These are phyloP conservation scores for Cucumis cinereus DNA, from an alignment of 306 rosid genomes.

Conservation along the genomic window DNA sequence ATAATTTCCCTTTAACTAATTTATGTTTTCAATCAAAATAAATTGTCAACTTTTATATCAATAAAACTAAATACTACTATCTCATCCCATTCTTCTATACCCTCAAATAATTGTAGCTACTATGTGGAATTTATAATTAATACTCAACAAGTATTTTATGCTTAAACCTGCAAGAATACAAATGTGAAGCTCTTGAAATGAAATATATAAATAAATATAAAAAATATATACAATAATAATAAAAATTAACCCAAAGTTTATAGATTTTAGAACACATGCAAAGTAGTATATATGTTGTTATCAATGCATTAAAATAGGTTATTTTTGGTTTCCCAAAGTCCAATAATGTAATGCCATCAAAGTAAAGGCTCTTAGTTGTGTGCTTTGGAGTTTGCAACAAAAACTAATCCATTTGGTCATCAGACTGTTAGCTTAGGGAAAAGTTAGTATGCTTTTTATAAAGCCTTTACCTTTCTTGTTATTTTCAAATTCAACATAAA, in stretches of 20 bases:
- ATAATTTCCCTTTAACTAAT: too few relatives aligned
- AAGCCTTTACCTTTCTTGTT: neutral
- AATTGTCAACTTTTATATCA: neutral
- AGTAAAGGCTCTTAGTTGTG: neutral
- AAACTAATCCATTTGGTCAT: neutral
- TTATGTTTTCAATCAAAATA: neutral
- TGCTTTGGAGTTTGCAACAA: conserved; percentile 2
- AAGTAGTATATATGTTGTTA: neutral
- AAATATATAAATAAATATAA: too few relatives aligned
- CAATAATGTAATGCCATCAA: neutral
- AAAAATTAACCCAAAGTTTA: too few relatives aligned
- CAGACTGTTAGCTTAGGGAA: neutral
- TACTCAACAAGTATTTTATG: too few relatives aligned
- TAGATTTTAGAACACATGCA: neutral
- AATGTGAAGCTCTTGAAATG: too few relatives aligned
- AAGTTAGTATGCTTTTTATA: neutral
- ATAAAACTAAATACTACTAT: neutral
- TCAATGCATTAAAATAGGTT: neutral
- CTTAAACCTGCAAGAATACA: too few relatives aligned
- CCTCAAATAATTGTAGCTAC: neutral
- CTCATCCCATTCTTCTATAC: neutral
- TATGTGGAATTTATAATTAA: too few relatives aligned
- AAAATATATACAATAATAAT: too few relatives aligned
- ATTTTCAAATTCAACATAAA: neutral
- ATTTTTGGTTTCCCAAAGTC: neutral